Evolutionary conservation across 176 grass and related monocot genomes (phyloP), one percentile per base, ranked within the genome.

Genomic region (Musa itinerans): DNA sequence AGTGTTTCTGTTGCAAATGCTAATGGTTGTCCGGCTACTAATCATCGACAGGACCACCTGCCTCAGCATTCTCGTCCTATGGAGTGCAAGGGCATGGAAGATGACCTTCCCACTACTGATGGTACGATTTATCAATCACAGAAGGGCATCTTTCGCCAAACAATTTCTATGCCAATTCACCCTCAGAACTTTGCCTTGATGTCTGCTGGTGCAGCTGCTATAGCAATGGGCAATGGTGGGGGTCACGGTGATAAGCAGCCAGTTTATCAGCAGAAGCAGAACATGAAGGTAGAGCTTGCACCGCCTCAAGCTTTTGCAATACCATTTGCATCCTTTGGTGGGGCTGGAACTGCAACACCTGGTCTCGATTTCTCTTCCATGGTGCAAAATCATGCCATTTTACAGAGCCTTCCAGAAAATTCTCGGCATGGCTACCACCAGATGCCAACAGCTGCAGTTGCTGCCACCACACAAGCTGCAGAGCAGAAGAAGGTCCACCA

Each of bases 301-400:
- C 82, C 90, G 25, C 88, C 93, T 66, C 96, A 91, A 74, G 88
- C 90, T 85, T 94, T 99, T 64, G 81, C 88, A 52, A 88, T 94
- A 87, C 96, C 88, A 10, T 99, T 99, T 79, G 83, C 82, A 52
- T 73, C 87, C 52, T 85, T 90, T 62, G 81, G 72, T 23, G 84
- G 86, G 74, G 79, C 84, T 80, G 88, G 82, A 54, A 82, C 80
- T 54, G 52, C 82, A 56, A 79, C 88, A 8, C 54, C 78, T 51
- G 95, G 91, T 72, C 91, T 99, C 8, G 91, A 99, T 78, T 99
- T 99, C 50, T 93, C 90, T 54, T 82, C 88, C 23, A 71, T 94
- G 83, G 86, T 80, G 14, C 91, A 83, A 22, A 98, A 85, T 85
- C 88, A 92, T 84, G 76, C 82, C 0, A 59, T 99, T 19, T 95